Conservation (phyloP, 148 eudicot species). For the Fagopyrum homotropicum region DNA sequence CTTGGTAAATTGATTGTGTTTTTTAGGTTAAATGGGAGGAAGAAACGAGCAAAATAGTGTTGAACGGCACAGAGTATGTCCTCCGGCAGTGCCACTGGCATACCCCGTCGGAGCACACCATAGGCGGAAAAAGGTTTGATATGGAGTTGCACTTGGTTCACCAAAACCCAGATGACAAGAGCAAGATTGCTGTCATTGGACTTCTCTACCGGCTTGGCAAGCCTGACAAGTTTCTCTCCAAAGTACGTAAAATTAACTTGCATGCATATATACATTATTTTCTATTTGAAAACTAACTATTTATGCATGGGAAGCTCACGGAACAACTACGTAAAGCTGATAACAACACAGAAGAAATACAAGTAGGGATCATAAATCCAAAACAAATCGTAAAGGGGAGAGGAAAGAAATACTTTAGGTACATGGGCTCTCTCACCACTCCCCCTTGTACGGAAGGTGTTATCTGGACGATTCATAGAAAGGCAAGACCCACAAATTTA, state of each 20-base stretch:
- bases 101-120: constrained; percentile 66
- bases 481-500: constrained; percentile 24
- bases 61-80: constrained; percentile 36
- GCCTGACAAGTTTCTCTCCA: constrained; percentile 36
- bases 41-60: constrained; percentile 32
- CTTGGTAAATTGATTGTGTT: not conserved
- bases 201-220: constrained; percentile 45
- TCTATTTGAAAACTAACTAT: not conserved
- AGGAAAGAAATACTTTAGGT: constrained; percentile 38
- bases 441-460: constrained; percentile 87
- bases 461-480: constrained; percentile 44
- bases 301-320: constrained; percentile 29
- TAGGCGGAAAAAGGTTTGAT: constrained; percentile 47
- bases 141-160: constrained; percentile 72
- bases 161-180: constrained; percentile 19
- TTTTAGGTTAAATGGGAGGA: constrained; percentile 44
- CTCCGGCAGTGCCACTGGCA: constrained; percentile 66
- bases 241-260: not conserved
- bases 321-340: constrained; percentile 25
- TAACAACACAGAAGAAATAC: constrained; percentile 14
- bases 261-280: not conserved
- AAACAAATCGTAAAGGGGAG: constrained; percentile 16
- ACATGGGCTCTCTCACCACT: constrained; percentile 69
- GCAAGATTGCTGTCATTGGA: constrained; percentile 39
- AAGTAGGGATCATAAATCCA: constrained; percentile 42